These are phyloP conservation scores for Candida xyloterini DNA, from an alignment of 805 yeast species.

Conservation along the genomic window DNA sequence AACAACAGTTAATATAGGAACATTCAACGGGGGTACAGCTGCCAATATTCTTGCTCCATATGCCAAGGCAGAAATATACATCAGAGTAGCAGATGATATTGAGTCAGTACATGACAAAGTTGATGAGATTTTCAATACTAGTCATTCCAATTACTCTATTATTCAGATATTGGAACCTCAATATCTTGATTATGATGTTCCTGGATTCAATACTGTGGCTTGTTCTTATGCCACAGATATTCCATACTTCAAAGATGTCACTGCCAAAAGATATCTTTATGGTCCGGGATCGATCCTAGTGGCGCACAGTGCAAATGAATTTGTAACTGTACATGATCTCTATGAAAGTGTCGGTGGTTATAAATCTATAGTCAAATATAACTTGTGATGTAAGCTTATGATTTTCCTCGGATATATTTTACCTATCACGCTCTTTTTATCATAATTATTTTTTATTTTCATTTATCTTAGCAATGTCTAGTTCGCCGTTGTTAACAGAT, in stretches of 20 bases:
- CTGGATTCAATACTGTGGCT: slow-evolving; percentile 47
- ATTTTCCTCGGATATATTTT: slow-evolving; percentile 5
- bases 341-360: slow-evolving; percentile 48
- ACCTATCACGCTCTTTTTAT: slow-evolving; percentile 4
- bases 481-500: neutral
- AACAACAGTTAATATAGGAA: slow-evolving; percentile 56
- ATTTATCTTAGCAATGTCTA: neutral
- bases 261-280: slow-evolving; percentile 44
- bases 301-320: slow-evolving; percentile 40
- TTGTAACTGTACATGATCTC: slow-evolving; percentile 41
- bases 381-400: neutral
- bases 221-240: slow-evolving; percentile 34
- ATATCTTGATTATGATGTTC: slow-evolving; percentile 50
- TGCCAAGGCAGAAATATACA: slow-evolving; percentile 44
- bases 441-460: neutral
- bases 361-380: slow-evolving; percentile 35
- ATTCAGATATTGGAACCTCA: slow-evolving; percentile 34
- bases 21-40: slow-evolving; percentile 55
- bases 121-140: slow-evolving; percentile 26
- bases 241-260: slow-evolving; percentile 29
- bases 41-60: slow-evolving; percentile 55
- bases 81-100: slow-evolving; percentile 50
- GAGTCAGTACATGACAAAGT: slow-evolving; percentile 37
- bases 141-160: slow-evolving; percentile 13
- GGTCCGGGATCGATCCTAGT: slow-evolving; percentile 59